Conservation (phyloP, 1,284 basidiomycete genomes). For the Apiotrichum porosum region DNA sequence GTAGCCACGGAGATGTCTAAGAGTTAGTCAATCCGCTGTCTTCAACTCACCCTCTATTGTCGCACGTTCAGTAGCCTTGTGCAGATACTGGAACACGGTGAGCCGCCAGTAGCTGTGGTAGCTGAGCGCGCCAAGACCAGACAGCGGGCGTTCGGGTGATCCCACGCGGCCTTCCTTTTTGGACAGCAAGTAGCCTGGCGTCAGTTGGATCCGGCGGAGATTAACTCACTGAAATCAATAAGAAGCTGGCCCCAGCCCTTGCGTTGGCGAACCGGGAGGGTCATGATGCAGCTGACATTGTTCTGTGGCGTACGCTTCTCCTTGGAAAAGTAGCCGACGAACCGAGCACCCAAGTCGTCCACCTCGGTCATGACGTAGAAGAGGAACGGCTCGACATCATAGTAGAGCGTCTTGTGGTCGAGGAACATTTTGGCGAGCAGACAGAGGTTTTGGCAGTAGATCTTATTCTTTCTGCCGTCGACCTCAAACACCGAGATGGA, state of each 20-base stretch:
- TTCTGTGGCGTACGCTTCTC: conserved; percentile 95
- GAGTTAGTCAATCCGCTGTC: conserved; percentile 7
- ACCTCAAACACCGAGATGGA: conserved; percentile 92
- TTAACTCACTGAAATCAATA: conserved; percentile 90
- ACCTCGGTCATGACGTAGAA: conserved; percentile 97
- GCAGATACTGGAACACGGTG: conserved; percentile 77
- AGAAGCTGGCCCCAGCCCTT: conserved; percentile 91
- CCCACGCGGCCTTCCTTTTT: conserved; percentile 86
- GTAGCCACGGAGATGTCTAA: conserved; percentile 81
- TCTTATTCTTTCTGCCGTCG: conserved; percentile 98
- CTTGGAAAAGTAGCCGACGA: conserved; percentile 98
- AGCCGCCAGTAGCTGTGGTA: conserved; percentile 96
- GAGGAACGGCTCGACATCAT: conserved; percentile 98
- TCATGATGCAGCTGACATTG: conserved; percentile 99
- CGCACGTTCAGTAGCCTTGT: conserved; percentile 55
- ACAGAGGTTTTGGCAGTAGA: conserved; percentile 99
- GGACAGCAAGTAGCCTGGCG: conserved; percentile 83
- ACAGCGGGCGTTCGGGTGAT: conserved; percentile 89
- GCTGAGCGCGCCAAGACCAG: conserved; percentile 78
- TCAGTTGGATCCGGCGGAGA: background rate
- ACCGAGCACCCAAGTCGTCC: conserved; percentile 83
- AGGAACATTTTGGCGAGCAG: conserved; percentile 98
- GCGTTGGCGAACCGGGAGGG: conserved; percentile 87
- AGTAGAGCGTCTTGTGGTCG: conserved; percentile 98
- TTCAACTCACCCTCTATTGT: conserved; percentile 66